phyloP scores from a whole-genome alignment of 345 rosid species.

The Syzygium grande region DNA sequence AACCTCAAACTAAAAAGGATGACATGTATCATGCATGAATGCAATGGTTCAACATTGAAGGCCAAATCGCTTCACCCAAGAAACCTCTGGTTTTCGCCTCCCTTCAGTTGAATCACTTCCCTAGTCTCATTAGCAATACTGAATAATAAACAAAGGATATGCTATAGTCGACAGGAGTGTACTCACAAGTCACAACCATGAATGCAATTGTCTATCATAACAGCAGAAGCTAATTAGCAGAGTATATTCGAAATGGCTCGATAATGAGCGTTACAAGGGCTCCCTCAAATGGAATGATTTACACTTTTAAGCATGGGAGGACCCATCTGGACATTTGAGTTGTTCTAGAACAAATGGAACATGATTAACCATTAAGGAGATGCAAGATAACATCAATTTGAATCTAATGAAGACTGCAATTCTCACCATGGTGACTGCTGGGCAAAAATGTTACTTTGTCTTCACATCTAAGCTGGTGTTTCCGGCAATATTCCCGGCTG shows the following conservation, averaged over 20 bases:
- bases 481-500: background rate
- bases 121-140: background rate
- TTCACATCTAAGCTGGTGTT: background rate
- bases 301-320: background rate
- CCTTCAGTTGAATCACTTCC: background rate
- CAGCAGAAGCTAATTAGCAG: no score
- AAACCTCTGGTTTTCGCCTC: background rate
- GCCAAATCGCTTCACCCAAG: background rate
- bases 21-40: background rate
- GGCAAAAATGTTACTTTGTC: background rate
- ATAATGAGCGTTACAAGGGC: background rate
- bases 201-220: background rate
- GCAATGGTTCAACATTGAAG: background rate
- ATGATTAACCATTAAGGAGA: background rate
- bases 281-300: background rate
- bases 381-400: background rate
- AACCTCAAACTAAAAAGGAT: rapidly evolving
- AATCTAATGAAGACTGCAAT: background rate
- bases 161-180: background rate
- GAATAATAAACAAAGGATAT: background rate
- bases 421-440: background rate
- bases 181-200: background rate
- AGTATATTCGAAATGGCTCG: background rate
- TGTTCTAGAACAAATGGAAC: background rate
- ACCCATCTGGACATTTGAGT: background rate